Percentiles rank a stretch among this genome's conserved stretches.
These are phyloP conservation scores for Candolleomyces eurysporus DNA, from an alignment of 768 basidiomycete genomes.

Conservation along the genomic window DNA sequence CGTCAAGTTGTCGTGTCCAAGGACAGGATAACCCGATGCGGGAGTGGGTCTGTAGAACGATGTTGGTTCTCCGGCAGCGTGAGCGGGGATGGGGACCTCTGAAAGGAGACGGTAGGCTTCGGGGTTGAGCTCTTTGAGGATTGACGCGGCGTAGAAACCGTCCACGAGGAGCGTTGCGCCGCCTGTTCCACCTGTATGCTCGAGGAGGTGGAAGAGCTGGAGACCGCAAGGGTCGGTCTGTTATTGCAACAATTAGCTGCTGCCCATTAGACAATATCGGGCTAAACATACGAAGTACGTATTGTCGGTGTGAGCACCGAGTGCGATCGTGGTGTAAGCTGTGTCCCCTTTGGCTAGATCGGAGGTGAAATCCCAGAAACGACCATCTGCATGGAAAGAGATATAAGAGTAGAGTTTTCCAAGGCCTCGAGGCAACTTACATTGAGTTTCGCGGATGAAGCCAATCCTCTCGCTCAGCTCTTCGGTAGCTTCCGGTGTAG, in stretches of 20 bases:
- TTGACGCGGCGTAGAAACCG: constrained; percentile 87
- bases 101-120: constrained; percentile 69
- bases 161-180: constrained; percentile 93
- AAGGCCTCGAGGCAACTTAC: constrained; percentile 20
- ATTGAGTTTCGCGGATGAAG: constrained; percentile 84
- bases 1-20: constrained; percentile 60
- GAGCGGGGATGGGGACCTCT: constrained; percentile 66
- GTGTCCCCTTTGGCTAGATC: constrained; percentile 90
- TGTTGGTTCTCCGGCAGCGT: constrained; percentile 80
- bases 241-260: neutral
- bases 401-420: neutral
- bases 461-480: constrained; percentile 71
- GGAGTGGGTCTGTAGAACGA: constrained; percentile 60
- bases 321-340: constrained; percentile 86
- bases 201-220: constrained; percentile 92
- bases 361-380: constrained; percentile 96
- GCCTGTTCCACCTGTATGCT: constrained; percentile 76
- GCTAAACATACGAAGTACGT: constrained; percentile 57
- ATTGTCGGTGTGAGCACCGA: constrained; percentile 78
- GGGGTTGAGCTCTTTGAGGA: constrained; percentile 72
- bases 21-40: constrained; percentile 61
- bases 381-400: constrained; percentile 62
- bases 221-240: constrained; percentile 94
- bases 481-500: constrained; percentile 83
- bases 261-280: neutral